Base-by-base conservation (phyloP, 2,329 filamentous ascomycete species). In the Sporothrix brasiliensis region DNA sequence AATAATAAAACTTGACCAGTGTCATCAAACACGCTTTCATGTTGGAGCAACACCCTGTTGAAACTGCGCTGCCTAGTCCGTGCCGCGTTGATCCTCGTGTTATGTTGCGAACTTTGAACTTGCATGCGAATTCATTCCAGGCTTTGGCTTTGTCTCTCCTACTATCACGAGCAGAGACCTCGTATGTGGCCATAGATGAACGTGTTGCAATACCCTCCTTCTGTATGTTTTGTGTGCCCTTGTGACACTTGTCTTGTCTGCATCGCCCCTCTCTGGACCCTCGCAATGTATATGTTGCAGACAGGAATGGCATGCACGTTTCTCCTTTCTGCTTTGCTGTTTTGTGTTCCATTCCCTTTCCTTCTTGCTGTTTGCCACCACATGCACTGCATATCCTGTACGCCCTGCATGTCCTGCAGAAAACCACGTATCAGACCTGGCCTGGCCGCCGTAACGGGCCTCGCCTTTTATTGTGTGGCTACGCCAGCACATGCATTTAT, bases 391-490 rank as follows among this genome's bases (percentile, higher is more conserved):
- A 50, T 53, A n/a, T 54, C 14, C 54, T 69, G 61, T 47, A 66
- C 16, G 19, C 13, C 47, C 44, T 66, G 61, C 61, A 66, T 65
- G n/a, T 50, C 19, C 50, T 50, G 56, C 66, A 68, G 50, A 49
- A 53, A 53, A 41, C 47, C 67, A 66, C 53, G 69, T 63, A 71
- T 71, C 39, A 54, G 14, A n/a, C 53, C 54, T 50, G 50, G 30
- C 56, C 44, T 65, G 70, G 67, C 30, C 52, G 67, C 60, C 70
- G 49, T 44, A 66, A 69, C 27, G 60, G 70, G 70, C 60, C 67
- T 71, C 52, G 47, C 30, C 47, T 53, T 27, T 50, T 52, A 16
- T n/a, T 53, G 19, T 61, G 19, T 24, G 6, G 30, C 34, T 21
- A 11, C 53, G 53, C 24, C 69, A 61, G 21, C 54, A 34, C 49